Conservation (phyloP, 1,139 yeast species). For the Suhomyces atakaporum region DNA sequence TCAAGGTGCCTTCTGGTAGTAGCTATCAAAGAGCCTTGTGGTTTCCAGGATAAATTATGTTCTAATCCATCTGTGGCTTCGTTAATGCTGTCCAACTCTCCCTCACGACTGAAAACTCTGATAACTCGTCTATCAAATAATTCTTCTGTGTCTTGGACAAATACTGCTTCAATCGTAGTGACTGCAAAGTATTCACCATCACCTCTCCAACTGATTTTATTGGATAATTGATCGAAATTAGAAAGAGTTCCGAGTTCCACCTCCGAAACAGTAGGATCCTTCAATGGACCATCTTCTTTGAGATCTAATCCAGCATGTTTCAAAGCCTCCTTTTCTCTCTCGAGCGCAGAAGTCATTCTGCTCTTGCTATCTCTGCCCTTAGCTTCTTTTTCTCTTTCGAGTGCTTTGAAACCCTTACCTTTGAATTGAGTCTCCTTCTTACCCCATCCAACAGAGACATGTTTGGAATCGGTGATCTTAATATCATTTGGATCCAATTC, state of each 20-base stretch:
- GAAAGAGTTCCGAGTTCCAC: slow-evolving; percentile 71
- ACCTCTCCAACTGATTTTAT: slow-evolving; percentile 85
- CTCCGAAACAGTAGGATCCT: slow-evolving; percentile 90
- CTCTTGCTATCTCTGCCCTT: slow-evolving; percentile 62
- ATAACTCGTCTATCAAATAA: slow-evolving; percentile 67
- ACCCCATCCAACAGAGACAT: slow-evolving; percentile 99
- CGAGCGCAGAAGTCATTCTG: slow-evolving; percentile 81
- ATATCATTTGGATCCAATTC: slow-evolving; percentile 63
- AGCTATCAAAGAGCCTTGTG: slow-evolving; percentile 87
- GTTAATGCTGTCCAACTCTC: slow-evolving; percentile 76
- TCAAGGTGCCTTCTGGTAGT: slow-evolving; percentile 65
- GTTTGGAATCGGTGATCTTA: slow-evolving; percentile 61
- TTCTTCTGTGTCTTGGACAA: slow-evolving; percentile 44
- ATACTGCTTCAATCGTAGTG: slow-evolving; percentile 57
- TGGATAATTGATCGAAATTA: slow-evolving; percentile 46
- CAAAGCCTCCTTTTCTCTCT: slow-evolving; percentile 59
- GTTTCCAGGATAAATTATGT: slow-evolving; percentile 79
- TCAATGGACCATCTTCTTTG: slow-evolving; percentile 55
- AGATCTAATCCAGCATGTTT: slow-evolving; percentile 68
- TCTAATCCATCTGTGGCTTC: slow-evolving; percentile 90
- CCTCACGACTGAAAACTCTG: slow-evolving; percentile 80
- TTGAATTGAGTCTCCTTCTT: slow-evolving; percentile 94
- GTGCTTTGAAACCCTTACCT: slow-evolving; percentile 89
- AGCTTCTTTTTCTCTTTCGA: slow-evolving; percentile 62
- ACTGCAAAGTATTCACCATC: slow-evolving; percentile 86